Evolutionary conservation across 2,329 filamentous ascomycete genomes (phyloP).

Genomic region (Monilinia vaccinii-corymbosi): DNA sequence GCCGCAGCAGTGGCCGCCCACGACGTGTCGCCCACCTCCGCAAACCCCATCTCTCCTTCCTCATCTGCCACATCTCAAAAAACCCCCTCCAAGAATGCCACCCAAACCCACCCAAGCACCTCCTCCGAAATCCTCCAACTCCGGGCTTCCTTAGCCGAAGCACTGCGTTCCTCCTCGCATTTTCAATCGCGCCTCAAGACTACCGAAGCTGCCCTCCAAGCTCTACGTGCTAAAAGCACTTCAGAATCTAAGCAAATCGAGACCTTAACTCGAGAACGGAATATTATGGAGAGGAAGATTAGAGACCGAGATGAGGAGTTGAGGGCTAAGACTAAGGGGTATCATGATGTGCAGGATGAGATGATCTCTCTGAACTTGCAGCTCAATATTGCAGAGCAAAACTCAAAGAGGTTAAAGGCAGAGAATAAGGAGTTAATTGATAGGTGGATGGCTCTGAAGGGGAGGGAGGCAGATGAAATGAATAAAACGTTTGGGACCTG

Average conservation of each 20-base stretch:
- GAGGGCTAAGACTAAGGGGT: slow-evolving; percentile 69
- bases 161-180: slow-evolving; percentile 63
- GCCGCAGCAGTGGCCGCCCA: slow-evolving; percentile 46
- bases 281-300: slow-evolving; percentile 54
- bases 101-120: slow-evolving; percentile 24
- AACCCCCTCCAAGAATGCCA: slow-evolving; percentile 27
- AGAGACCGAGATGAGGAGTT: slow-evolving; percentile 81
- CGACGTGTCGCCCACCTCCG: slow-evolving; percentile 17
- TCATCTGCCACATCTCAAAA: slow-evolving; percentile 23
- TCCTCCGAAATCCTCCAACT: slow-evolving; percentile 38
- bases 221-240: slow-evolving; percentile 49
- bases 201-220: slow-evolving; percentile 54
- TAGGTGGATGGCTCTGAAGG: slow-evolving; percentile 85
- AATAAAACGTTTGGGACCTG: slow-evolving; percentile 44
- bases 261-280: slow-evolving; percentile 53
- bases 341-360: slow-evolving; percentile 88
- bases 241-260: slow-evolving; percentile 53
- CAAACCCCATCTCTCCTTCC: slow-evolving; percentile 20
- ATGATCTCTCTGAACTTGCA: slow-evolving; percentile 81
- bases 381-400: slow-evolving; percentile 75
- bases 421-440: slow-evolving; percentile 88
- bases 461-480: slow-evolving; percentile 78
- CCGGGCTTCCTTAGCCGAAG: slow-evolving; percentile 63
- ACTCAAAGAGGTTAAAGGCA: slow-evolving; percentile 58
- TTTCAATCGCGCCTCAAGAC: slow-evolving; percentile 55